Evolutionary conservation across 2,329 filamentous ascomycete genomes (phyloP), one percentile per base, ranked within the genome.

Genomic region (Colletotrichum endophyticum): DNA sequence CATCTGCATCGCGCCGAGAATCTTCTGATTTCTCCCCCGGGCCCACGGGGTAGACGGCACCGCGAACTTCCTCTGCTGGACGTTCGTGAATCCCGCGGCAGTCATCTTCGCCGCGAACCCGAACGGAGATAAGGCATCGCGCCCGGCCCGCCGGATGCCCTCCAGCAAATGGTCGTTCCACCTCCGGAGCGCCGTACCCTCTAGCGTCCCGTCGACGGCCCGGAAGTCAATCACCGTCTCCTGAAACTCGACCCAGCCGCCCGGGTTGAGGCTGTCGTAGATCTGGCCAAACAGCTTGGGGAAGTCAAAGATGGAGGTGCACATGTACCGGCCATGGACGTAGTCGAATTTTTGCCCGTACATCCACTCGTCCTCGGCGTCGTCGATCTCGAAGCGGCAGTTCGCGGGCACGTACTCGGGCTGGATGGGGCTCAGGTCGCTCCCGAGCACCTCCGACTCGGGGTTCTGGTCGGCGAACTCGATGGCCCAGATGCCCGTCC

Each of bases 221-320:
- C 92, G 94, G 77, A 95, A 90, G 75, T 95, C 91, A 83, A 95
- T 86, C 85, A 95, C 92, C 77, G 95, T 86, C 80, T 86, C 84
- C 83, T 93, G 94, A 79, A 87, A 88, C 79, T 86, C 84, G 36
- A 85, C 75, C 78, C 81, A 83, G 2, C 84, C 84, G 1, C 84
- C 84, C 0, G 83, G 84, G 67, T 84, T 84, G 6, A 85, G 79
- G 67, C 81, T 86, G 75, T 86, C 81, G 75, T 85, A 88, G 15
- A 86, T 80, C 66, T 83, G 81, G 7, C 66, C 28, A 70, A 84
- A 84, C 64, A 86, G 83, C 6, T 80, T 79, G 3, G 79, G 72
- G 80, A 83, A 85, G 71, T 86, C 79, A 39, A 81, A 81, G 71
- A 86, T 82, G 13, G 83, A 81, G 2, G 82, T 84, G 5, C 81